These are phyloP conservation scores for Hymenoscyphus linearis DNA, from an alignment of 2,329 filamentous ascomycete species.

Conservation along the genomic window DNA sequence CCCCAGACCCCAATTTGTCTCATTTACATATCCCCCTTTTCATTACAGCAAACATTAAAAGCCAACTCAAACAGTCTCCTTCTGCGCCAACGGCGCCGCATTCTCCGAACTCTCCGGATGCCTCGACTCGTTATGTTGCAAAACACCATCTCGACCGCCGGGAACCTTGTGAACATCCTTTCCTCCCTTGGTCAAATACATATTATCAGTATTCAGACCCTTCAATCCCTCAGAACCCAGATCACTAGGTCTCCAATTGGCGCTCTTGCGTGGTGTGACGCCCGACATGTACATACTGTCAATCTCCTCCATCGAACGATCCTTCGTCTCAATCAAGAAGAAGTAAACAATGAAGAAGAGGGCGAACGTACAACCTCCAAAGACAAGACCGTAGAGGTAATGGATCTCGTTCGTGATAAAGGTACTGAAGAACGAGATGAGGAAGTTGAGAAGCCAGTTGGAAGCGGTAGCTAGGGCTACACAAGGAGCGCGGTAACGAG, in stretches of 20 bases:
- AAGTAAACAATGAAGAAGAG: conserved; percentile 68
- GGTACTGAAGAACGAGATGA: conserved; percentile 71
- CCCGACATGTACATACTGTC: conserved; percentile 66
- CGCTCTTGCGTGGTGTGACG: conserved; percentile 40
- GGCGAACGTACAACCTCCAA: conserved; percentile 62
- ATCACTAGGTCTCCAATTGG: conserved; percentile 25
- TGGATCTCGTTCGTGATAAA: conserved; percentile 69
- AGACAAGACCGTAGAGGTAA: conserved; percentile 62
- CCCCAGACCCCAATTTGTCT: too few relatives aligned
- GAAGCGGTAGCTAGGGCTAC: conserved; percentile 56
- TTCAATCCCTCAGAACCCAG: conserved; percentile 16
- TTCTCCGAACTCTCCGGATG: conserved; percentile 18
- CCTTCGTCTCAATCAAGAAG: conserved; percentile 70
- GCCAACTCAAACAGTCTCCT: neutral
- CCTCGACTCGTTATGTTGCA: conserved; percentile 20
- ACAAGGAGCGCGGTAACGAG: conserved; percentile 52
- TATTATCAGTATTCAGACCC: conserved; percentile 1
- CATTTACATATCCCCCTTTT: too few relatives aligned
- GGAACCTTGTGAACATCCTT: conserved; percentile 9
- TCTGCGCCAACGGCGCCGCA: neutral
- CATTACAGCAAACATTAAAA: too few relatives aligned
- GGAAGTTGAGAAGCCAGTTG: conserved; percentile 67
- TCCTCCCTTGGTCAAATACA: conserved; percentile 1
- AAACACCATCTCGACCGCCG: conserved; percentile 6
- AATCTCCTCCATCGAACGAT: conserved; percentile 70